Evolutionary conservation across 768 basidiomycete genomes (phyloP).

Genomic region (Boletus sp.): DNA sequence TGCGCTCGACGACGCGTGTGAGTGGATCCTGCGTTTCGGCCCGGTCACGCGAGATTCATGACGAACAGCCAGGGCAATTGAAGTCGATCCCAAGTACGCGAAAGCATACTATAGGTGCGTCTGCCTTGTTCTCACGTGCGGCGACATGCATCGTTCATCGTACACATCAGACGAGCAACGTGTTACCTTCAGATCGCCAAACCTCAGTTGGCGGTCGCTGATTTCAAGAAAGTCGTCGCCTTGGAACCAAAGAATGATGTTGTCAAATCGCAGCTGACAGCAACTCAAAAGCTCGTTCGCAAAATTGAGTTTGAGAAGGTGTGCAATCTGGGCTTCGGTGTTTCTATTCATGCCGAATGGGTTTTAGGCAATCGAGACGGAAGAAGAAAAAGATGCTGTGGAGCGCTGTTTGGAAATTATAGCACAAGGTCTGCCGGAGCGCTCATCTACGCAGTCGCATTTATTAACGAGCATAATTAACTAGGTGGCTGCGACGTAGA

Average conservation of each 20-base stretch:
- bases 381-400: conserved; percentile 80
- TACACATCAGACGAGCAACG: conserved; percentile 65
- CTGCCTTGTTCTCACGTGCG: neutral
- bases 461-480: conserved; percentile 4
- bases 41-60: conserved; percentile 16
- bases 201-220: conserved; percentile 79
- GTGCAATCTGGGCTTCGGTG: conserved; percentile 1
- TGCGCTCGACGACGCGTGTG: conserved; percentile 83
- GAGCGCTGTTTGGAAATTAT: conserved; percentile 78
- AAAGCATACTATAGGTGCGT: conserved; percentile 85
- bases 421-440: conserved; percentile 52
- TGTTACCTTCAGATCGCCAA: conserved; percentile 89
- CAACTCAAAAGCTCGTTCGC: conserved; percentile 88
- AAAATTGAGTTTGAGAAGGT: conserved; percentile 93
- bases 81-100: conserved; percentile 83
- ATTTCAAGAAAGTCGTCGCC: conserved; percentile 80
- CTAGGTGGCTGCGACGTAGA: conserved; percentile 80
- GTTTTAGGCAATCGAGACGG: conserved; percentile 81
- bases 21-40: conserved; percentile 30
- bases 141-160: neutral
- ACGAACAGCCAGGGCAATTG: conserved; percentile 71
- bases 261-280: conserved; percentile 74
- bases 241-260: conserved; percentile 86
- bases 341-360: neutral
- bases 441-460: neutral